phyloP scores from a whole-genome alignment of 2,329 filamentous ascomycete genomes.

The Curvularia spicifera region DNA sequence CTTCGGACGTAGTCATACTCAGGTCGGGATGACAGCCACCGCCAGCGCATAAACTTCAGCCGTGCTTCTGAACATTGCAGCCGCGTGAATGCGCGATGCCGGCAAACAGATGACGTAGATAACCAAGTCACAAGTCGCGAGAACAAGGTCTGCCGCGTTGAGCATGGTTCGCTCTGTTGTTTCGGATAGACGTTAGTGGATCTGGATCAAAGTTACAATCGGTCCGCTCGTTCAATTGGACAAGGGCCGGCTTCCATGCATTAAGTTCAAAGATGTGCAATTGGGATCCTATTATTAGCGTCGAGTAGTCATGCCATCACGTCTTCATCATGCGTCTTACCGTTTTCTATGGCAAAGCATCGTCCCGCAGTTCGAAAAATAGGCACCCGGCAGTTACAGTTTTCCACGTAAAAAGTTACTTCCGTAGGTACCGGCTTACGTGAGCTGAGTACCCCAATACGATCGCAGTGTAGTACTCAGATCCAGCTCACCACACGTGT shows the following conservation, averaged over 20 bases:
- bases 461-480: neutral
- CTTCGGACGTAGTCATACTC: neutral
- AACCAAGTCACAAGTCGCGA: neutral
- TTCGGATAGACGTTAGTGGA: constrained; percentile 12
- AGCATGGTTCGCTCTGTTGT: constrained; percentile 11
- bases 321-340: neutral
- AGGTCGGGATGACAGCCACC: neutral
- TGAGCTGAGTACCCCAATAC: neutral
- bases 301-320: neutral
- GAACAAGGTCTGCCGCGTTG: neutral
- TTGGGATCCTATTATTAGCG: neutral
- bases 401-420: neutral
- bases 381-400: neutral
- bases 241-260: neutral
- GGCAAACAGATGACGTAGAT: constrained; percentile 9
- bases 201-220: constrained; percentile 10
- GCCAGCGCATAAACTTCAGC: constrained; percentile 8
- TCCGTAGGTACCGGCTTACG: neutral
- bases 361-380: neutral
- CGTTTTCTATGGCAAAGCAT: neutral
- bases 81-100: neutral
- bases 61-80: constrained; percentile 3
- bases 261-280: neutral
- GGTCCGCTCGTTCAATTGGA: constrained; percentile 2
- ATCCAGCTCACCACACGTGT: neutral